Evolutionary conservation across 495 filamentous ascomycete species (phyloP).

Genomic region (Xylaria longipes): DNA sequence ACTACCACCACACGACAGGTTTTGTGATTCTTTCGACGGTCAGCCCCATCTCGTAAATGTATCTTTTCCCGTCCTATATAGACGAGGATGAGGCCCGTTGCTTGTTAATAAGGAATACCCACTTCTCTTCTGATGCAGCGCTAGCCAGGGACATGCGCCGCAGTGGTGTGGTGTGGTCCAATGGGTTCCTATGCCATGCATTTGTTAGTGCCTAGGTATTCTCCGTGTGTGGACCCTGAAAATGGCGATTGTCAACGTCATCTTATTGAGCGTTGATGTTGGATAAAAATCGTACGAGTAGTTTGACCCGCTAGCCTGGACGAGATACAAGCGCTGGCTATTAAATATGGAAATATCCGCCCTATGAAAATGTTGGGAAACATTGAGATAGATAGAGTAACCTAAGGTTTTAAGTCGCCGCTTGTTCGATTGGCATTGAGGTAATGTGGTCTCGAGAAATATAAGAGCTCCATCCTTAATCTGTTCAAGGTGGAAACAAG

Average conservation of each 20-base stretch:
- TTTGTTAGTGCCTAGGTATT: constrained; percentile 15
- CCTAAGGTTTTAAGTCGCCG: neutral
- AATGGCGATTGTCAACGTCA: constrained; percentile 8
- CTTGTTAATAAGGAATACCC: neutral
- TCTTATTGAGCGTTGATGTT: neutral
- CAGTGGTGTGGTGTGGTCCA: neutral
- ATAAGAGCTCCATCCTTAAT: neutral
- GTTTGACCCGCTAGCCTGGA: neutral
- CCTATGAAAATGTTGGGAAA: neutral
- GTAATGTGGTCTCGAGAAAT: neutral
- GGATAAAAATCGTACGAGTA: neutral
- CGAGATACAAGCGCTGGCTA: neutral
- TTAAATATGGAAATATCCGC: neutral
- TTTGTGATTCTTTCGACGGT: constrained; percentile 14
- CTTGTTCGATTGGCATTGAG: neutral
- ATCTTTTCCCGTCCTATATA: constrained; percentile 3
- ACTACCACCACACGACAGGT: neutral
- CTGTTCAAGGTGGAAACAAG: neutral
- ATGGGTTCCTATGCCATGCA: constrained; percentile 8
- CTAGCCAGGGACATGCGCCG: constrained; percentile 5
- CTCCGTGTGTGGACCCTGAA: constrained; percentile 11
- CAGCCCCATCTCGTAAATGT: constrained; percentile 13
- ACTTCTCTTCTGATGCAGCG: neutral
- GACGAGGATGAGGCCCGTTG: neutral
- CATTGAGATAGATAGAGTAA: neutral